Conservation (phyloP, 495 filamentous ascomycete species). For the Hypoxylon lenormandii region DNA sequence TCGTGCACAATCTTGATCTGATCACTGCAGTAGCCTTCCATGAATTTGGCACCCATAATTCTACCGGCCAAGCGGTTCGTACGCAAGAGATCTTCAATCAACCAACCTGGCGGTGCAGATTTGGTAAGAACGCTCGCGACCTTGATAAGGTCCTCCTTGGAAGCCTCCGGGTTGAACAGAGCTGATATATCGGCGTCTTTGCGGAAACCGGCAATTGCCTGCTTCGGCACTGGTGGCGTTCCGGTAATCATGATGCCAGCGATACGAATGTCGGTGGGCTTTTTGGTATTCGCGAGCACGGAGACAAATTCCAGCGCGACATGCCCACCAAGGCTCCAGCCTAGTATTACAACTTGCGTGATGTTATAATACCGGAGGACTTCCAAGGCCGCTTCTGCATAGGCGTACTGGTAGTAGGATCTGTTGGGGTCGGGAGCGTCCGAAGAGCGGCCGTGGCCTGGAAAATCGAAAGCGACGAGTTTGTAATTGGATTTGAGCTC, state of each 20-base stretch:
- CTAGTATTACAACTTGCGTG: constrained; percentile 6
- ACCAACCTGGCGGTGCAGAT: constrained; percentile 5
- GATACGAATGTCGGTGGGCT: constrained; percentile 7
- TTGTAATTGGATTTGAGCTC: constrained; percentile 8
- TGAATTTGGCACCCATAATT: constrained; percentile 8
- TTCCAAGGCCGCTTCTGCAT: constrained; percentile 5
- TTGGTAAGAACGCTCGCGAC: constrained; percentile 7
- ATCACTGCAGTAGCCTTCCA: constrained; percentile 5
- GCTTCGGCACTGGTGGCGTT: constrained; percentile 6
- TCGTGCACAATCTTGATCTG: constrained; percentile 6
- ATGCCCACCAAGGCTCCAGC: constrained; percentile 8
- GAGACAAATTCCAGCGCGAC: constrained; percentile 6
- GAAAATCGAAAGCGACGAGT: constrained; percentile 6
- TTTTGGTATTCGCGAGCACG: constrained; percentile 6
- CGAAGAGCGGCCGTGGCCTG: constrained; percentile 4
- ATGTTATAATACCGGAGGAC: constrained; percentile 7
- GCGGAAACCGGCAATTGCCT: constrained; percentile 5
- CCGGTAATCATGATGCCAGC: constrained; percentile 6
- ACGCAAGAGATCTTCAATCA: constrained; percentile 4
- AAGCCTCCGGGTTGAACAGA: constrained; percentile 7
- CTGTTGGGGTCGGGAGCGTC: constrained; percentile 3
- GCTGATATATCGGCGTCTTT: constrained; percentile 5
- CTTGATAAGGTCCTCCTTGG: constrained; percentile 7
- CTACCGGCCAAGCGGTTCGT: constrained; percentile 8
- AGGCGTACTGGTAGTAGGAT: constrained; percentile 8